Conservation (phyloP, 257 asterid genomes). For the Jaltomata sinuosa region DNA sequence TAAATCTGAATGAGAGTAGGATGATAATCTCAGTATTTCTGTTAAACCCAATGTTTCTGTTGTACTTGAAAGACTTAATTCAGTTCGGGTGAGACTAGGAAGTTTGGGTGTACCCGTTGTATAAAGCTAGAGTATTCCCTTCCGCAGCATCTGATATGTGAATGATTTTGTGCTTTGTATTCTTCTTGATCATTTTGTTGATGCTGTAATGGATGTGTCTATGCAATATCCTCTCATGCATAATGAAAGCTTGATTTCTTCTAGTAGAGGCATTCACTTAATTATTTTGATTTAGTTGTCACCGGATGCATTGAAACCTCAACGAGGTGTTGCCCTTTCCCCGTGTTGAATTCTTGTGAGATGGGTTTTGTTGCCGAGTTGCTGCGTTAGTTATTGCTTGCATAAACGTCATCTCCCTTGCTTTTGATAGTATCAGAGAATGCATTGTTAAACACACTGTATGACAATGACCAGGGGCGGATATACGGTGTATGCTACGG, state of each 20-base stretch:
- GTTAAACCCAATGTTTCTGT: not conserved
- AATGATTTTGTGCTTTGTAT: not conserved
- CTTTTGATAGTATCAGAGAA: not conserved
- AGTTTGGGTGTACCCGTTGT: not conserved
- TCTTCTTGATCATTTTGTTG: not conserved
- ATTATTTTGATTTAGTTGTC: not conserved
- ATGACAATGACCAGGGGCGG: not conserved
- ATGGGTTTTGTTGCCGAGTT: not conserved
- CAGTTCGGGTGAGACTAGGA: not conserved
- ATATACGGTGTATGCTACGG: no score
- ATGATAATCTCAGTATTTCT: not conserved
- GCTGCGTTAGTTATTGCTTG: not conserved
- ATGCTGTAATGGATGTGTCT: not conserved
- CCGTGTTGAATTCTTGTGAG: not conserved
- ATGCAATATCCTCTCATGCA: not conserved
- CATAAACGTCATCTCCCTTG: not conserved
- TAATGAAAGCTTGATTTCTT: not conserved
- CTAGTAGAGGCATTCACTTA: not conserved
- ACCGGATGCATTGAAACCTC: not conserved
- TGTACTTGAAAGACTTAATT: not conserved
- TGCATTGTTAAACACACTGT: no score
- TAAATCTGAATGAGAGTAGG: slow-evolving; percentile 24
- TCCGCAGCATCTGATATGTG: not conserved
- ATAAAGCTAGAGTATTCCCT: not conserved
- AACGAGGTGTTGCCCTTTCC: not conserved